These are phyloP conservation scores for Limnomonas spitsbergensis DNA, from an alignment of 139 green algal genomes.

Conservation along the genomic window DNA sequence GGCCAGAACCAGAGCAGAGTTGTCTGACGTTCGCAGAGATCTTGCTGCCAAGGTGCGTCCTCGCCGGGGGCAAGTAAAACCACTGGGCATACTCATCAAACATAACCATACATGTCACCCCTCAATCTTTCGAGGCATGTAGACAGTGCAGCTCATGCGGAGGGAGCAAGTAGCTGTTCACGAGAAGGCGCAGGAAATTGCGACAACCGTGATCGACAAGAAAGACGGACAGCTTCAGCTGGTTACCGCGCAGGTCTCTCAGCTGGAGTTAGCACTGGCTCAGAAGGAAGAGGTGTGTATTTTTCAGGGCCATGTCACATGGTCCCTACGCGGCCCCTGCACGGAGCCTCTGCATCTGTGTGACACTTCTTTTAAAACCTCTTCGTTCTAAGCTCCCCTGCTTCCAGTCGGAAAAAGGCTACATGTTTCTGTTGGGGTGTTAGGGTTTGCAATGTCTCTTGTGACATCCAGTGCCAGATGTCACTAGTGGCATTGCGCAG, in stretches of 20 bases:
- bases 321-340: neutral
- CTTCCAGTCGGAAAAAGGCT: too few species aligned
- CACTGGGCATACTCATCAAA: neutral
- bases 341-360: neutral
- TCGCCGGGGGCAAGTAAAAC: neutral
- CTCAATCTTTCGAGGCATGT: neutral
- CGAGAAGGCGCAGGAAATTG: conserved; percentile 30
- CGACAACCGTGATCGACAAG: neutral
- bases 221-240: conserved; percentile 26
- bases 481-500: too few species aligned
- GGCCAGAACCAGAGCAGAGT: conserved; percentile 20
- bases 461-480: neutral
- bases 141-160: conserved; percentile 49
- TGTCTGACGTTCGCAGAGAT: conserved; percentile 37
- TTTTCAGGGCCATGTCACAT: neutral
- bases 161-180: conserved; percentile 35
- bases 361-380: neutral
- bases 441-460: neutral
- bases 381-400: too few species aligned
- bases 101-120: too few species aligned
- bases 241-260: conserved; percentile 23
- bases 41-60: conserved; percentile 39
- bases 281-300: conserved; percentile 43
- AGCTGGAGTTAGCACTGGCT: conserved; percentile 29
- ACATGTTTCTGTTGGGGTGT: too few species aligned